phyloP scores from a whole-genome alignment of 768 basidiomycete species.

The Boletellus sp. region DNA sequence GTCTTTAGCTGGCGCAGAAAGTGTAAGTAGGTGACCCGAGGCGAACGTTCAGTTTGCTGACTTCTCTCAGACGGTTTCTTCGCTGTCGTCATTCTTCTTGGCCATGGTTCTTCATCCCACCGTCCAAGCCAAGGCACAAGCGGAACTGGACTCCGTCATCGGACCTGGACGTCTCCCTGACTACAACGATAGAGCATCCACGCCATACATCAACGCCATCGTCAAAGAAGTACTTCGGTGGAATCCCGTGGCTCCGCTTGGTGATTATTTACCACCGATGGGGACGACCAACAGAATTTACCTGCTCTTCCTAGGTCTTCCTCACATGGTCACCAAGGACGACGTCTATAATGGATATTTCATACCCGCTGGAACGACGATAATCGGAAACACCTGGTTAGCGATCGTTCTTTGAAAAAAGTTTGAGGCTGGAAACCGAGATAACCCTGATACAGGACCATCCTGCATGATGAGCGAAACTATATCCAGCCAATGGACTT shows the following conservation, averaged over 20 bases:
- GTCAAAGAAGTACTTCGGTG: conserved; percentile 32
- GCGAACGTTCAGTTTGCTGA: not conserved
- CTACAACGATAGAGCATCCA: conserved; percentile 27
- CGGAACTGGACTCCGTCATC: conserved; percentile 25
- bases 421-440: conserved; percentile 3
- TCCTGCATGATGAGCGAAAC: conserved; percentile 35
- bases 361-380: conserved; percentile 40
- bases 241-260: conserved; percentile 33
- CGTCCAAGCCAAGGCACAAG: conserved; percentile 29
- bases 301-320: conserved; percentile 22
- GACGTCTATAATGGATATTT: conserved; percentile 31
- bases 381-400: conserved; percentile 60
- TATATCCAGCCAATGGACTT: conserved; percentile 35
- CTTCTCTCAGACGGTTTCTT: conserved; percentile 25
- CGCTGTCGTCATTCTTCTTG: conserved; percentile 29
- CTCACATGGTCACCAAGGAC: conserved; percentile 32
- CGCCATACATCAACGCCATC: conserved; percentile 27
- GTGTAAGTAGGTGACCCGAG: conserved; percentile 12
- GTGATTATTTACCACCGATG: conserved; percentile 19
- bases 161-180: conserved; percentile 30
- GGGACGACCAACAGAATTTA: conserved; percentile 11
- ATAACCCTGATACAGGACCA: conserved; percentile 28
- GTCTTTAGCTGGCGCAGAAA: conserved; percentile 39
- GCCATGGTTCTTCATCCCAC: conserved; percentile 29
- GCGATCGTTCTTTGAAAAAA: not conserved